Base-by-base conservation (phyloP, 1,139 yeast genomes). In the Scheffersomyces segobiensis region DNA sequence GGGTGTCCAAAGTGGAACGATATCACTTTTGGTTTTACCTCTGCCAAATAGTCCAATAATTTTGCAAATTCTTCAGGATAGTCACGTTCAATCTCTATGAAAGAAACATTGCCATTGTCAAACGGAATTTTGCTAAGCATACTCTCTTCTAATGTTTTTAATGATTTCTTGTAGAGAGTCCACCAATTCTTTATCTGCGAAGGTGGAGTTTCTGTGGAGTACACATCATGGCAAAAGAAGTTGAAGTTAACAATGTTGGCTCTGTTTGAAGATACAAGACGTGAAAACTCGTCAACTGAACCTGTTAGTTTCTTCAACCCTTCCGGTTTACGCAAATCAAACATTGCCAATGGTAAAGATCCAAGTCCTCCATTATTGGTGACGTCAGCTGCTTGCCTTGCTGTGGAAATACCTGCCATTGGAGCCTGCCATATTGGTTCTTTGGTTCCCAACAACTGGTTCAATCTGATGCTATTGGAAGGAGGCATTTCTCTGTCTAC, bases 1-100 rank as follows among this genome's bases (percentile, higher is more conserved):
- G 86, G 85, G 14, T 70, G 52, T 1, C 87, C 87, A 61, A 83
- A 83, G 68, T 82, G 86, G 70, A 83, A 83, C 61, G 85, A 81
- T 1, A 81, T 74, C 18, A 81, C 67, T 22, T 67, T 63, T 8
- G 70, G 69, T 56, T 26, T 46, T 3, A 26, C 22, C 22, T 55
- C 52, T 12, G 52, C 51, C 51, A 65, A 57, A 51, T 60, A 63
- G 3, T 60, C 52, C 14, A 72, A 48, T 4, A 60, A 39, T 50
- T 61, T 53, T 3, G 54, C 47, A 3, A 59, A 39, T 8, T 53
- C 47, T 5, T 56, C 52, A 8, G 60, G 56, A 46, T 56, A 39
- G 21, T 53, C 18, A 14, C 51, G 49, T 55, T 73, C 78, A 24
- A 76, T 67, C 49, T 76, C 77, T 49, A 68, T 71, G 59, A 81